These are phyloP conservation scores for Fusarium chlamydosporum DNA, from an alignment of 2,329 filamentous ascomycete genomes.

Conservation along the genomic window DNA sequence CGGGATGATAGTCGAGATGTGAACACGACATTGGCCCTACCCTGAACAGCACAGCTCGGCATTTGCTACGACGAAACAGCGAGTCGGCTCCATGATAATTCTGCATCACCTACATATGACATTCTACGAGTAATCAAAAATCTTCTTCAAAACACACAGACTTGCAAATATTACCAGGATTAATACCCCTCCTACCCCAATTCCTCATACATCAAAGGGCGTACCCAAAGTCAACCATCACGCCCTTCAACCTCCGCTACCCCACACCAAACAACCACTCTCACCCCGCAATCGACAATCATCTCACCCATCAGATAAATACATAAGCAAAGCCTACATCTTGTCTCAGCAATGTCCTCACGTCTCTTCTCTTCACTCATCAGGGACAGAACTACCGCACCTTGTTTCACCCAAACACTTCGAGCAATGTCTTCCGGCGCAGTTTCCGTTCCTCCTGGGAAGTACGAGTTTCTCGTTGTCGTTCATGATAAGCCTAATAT, in stretches of 20 bases:
- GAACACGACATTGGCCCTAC: background rate
- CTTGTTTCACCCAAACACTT: conserved; percentile 47
- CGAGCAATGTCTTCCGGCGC: conserved; percentile 52
- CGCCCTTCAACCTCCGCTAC: conserved; percentile 32
- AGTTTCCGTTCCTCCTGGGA: conserved; percentile 50
- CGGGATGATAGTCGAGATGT: too few relatives aligned
- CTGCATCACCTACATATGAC: accelerated
- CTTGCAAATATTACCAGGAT: background rate
- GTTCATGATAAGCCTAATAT: conserved; percentile 75
- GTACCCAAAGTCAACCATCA: conserved; percentile 16
- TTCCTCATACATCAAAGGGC: conserved; percentile 23
- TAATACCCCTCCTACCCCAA: background rate
- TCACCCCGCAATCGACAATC: conserved; percentile 33
- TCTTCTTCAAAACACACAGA: too few relatives aligned
- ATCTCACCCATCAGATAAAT: conserved; percentile 11
- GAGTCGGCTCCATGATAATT: background rate
- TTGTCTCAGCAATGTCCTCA: conserved; percentile 29
- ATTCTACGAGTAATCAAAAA: background rate
- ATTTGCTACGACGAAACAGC: background rate
- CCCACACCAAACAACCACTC: conserved; percentile 22
- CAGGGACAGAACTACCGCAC: conserved; percentile 6
- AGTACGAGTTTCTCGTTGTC: conserved; percentile 77
- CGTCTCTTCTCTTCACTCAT: conserved; percentile 31
- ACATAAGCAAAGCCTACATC: conserved; percentile 18
- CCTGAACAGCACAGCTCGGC: background rate